phyloP scores from a whole-genome alignment of 1,284 basidiomycete genomes.

The Irpex sp. region DNA sequence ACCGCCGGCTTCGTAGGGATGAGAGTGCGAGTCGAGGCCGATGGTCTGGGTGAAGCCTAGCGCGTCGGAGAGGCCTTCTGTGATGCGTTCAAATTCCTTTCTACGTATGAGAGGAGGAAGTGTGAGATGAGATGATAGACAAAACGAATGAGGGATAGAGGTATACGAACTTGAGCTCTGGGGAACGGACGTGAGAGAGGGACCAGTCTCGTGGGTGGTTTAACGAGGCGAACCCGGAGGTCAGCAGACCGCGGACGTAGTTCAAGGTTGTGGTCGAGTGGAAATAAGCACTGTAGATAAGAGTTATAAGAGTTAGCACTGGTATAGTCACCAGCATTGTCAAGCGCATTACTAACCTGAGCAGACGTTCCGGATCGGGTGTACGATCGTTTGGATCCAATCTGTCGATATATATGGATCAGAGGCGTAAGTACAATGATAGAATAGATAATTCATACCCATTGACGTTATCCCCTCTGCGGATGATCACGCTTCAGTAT shows the following conservation, averaged over 20 bases:
- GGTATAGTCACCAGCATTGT: too few species aligned
- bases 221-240: conserved; percentile 89
- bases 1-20: conserved; percentile 64
- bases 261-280: conserved; percentile 94
- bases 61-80: conserved; percentile 83
- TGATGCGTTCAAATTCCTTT: conserved; percentile 82
- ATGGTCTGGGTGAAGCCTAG: conserved; percentile 93
- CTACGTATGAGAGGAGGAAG: conserved; percentile 29
- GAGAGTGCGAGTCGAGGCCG: conserved; percentile 54
- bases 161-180: conserved; percentile 56
- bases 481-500: background rate
- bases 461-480: conserved; percentile 94
- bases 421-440: background rate
- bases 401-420: conserved; percentile 31
- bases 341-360: conserved; percentile 43
- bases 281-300: conserved; percentile 79
- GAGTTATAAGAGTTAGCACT: too few species aligned
- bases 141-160: conserved; percentile 2
- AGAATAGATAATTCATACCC: conserved; percentile 42
- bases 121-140: background rate
- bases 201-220: conserved; percentile 94
- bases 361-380: conserved; percentile 85
- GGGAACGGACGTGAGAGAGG: conserved; percentile 85
- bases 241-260: conserved; percentile 84
- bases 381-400: conserved; percentile 73